phyloP scores from a whole-genome alignment of 2,329 filamentous ascomycete genomes.

The Periconia macrospinosa region DNA sequence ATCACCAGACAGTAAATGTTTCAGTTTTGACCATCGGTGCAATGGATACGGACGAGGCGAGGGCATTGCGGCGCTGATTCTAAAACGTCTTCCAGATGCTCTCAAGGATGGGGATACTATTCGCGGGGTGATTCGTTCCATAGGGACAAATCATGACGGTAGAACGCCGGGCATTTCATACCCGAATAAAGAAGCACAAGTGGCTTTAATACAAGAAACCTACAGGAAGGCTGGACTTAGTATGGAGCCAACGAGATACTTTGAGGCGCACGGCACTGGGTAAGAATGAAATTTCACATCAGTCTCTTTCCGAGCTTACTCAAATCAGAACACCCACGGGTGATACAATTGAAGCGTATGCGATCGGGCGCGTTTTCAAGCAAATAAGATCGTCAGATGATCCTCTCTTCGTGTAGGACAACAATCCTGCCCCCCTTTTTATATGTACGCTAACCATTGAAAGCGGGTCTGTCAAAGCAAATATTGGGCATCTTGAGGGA shows the following conservation, averaged over 20 bases:
- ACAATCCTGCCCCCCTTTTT: too few species aligned
- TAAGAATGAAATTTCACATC: background rate
- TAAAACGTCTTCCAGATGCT: constrained; percentile 23
- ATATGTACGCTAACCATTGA: too few species aligned
- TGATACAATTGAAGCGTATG: constrained; percentile 19
- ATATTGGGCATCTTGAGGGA: constrained; percentile 46
- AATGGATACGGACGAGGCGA: constrained; percentile 26
- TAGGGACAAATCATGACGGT: constrained; percentile 23
- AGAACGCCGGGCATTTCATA: constrained; percentile 19
- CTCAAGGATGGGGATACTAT: constrained; percentile 29
- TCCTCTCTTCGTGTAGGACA: background rate
- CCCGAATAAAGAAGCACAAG: constrained; percentile 50
- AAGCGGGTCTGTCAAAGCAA: constrained; percentile 29
- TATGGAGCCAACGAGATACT: constrained; percentile 22
- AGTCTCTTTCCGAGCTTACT: constrained; percentile 54
- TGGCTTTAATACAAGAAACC: constrained; percentile 23
- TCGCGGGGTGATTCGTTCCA: constrained; percentile 27
- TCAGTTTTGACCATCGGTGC: constrained; percentile 22
- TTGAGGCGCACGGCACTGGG: constrained; percentile 18
- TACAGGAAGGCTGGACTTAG: constrained; percentile 43
- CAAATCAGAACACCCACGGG: constrained; percentile 61
- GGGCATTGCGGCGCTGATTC: constrained; percentile 20
- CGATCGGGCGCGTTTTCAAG: constrained; percentile 8
- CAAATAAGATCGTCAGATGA: background rate
- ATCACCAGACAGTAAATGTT: constrained; percentile 19